Percentiles rank a stretch among this genome's conserved stretches.
Conservation (phyloP, 2,329 filamentous ascomycete species). For the Alternaria arborescens region DNA sequence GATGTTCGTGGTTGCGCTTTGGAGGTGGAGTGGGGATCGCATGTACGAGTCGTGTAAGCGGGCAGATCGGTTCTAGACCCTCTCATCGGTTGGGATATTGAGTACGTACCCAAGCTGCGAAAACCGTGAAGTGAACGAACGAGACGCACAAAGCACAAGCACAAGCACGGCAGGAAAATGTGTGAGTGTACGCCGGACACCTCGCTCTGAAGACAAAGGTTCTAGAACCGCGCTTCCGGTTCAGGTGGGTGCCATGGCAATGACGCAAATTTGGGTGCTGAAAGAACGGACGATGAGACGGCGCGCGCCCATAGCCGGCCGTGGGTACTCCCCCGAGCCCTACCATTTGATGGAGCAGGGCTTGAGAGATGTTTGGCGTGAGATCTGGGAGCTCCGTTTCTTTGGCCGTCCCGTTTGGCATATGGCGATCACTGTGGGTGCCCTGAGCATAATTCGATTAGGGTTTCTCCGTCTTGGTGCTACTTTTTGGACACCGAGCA, state of each 20-base stretch:
- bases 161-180: conserved; percentile 9
- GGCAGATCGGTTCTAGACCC: conserved; percentile 33
- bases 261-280: conserved; percentile 24
- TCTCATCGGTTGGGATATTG: conserved; percentile 1
- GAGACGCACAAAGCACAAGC: conserved; percentile 6
- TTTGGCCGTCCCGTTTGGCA: conserved; percentile 3
- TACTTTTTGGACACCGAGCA: neutral
- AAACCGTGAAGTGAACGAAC: neutral
- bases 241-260: conserved; percentile 11
- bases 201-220: conserved; percentile 9
- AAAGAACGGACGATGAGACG: conserved; percentile 10
- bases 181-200: conserved; percentile 7
- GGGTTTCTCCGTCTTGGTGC: neutral
- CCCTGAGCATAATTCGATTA: neutral
- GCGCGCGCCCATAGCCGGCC: conserved; percentile 12
- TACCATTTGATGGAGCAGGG: conserved; percentile 22
- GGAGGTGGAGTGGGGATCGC: conserved; percentile 17
- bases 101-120: neutral
- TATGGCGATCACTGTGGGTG: conserved; percentile 7
- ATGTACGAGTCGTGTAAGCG: conserved; percentile 21
- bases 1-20: conserved; percentile 21
- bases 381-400: neutral
- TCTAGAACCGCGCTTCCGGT: conserved; percentile 29
- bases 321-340: conserved; percentile 23
- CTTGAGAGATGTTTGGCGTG: conserved; percentile 3